Conservation (phyloP, 306 rosid genomes). For the Casuarina equisetifolia region DNA sequence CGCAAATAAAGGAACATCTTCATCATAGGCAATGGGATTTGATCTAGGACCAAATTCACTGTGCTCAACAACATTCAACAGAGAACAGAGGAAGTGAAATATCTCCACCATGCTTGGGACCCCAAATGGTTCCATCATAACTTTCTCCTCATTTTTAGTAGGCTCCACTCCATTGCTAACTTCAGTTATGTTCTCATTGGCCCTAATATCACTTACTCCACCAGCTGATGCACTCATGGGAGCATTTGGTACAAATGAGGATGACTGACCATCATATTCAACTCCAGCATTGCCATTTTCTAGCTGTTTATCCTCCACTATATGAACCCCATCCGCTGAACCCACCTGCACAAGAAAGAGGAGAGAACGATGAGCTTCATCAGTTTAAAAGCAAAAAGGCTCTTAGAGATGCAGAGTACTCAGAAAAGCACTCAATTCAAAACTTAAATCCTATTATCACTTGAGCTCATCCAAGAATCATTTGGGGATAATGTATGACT, state of each 20-base stretch:
- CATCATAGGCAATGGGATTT: constrained; percentile 84
- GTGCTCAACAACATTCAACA: constrained; percentile 78
- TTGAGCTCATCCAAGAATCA: neutral
- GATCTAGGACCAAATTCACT: constrained; percentile 70
- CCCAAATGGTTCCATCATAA: constrained; percentile 89
- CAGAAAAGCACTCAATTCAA: neutral
- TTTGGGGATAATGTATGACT: neutral
- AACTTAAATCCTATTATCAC: neutral
- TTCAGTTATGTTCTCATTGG: constrained; percentile 51
- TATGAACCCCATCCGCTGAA: constrained; percentile 49
- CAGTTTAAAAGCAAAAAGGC: neutral
- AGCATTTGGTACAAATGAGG: constrained; percentile 48
- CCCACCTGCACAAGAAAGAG: constrained; percentile 57
- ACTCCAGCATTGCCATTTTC: constrained; percentile 74
- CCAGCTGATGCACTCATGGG: constrained; percentile 46
- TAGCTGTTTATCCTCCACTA: constrained; percentile 63
- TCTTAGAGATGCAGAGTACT: neutral
- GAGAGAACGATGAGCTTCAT: constrained; percentile 6
- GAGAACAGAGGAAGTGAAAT: constrained; percentile 83
- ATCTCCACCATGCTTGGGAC: constrained; percentile 98
- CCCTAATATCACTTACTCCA: constrained; percentile 30
- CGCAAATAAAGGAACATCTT: constrained; percentile 93
- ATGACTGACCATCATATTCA: constrained; percentile 65
- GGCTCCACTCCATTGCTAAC: constrained; percentile 55
- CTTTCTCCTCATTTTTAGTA: constrained; percentile 61